Percentiles rank a stretch among this genome's conserved stretches.
Conservation (phyloP, 164 flowering plant genomes). For the Brasenia schreberi region DNA sequence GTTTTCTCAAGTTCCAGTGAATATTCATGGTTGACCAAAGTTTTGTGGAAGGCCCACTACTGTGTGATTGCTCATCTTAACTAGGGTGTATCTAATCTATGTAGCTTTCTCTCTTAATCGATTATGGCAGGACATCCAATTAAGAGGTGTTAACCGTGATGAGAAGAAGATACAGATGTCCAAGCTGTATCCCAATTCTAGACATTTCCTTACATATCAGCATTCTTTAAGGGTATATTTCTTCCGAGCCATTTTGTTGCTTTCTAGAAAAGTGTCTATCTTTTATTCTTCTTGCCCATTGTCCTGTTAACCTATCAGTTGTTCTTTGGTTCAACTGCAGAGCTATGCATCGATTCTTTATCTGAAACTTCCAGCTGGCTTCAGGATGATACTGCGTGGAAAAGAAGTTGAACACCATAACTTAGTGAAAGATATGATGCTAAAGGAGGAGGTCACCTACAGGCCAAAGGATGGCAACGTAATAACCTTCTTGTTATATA, state of each 20-base stretch:
- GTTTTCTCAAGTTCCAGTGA: background rate
- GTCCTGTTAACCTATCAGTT: background rate
- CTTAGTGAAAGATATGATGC: constrained; percentile 89
- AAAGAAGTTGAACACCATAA: constrained; percentile 87
- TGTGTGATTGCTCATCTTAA: no score
- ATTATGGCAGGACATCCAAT: constrained; percentile 71
- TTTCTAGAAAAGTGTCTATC: background rate
- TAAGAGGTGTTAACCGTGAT: constrained; percentile 88
- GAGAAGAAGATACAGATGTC: constrained; percentile 88
- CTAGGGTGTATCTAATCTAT: no score
- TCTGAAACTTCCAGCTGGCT: constrained; percentile 62
- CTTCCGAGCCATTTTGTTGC: background rate
- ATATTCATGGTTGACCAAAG: no score
- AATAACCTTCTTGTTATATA: background rate
- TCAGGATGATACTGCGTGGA: constrained; percentile 77
- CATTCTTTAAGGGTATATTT: constrained; percentile 80
- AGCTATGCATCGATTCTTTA: constrained; percentile 92
- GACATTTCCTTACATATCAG: constrained; percentile 80
- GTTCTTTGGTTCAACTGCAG: constrained; percentile 18
- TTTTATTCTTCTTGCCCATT: background rate
- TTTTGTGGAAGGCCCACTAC: no score
- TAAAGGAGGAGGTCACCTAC: constrained; percentile 43
- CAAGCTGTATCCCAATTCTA: constrained; percentile 52
- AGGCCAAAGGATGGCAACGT: constrained; percentile 58
- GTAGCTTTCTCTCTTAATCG: background rate